Evolutionary conservation across 2,329 filamentous ascomycete genomes (phyloP).

Genomic region (Cytospora piceae): DNA sequence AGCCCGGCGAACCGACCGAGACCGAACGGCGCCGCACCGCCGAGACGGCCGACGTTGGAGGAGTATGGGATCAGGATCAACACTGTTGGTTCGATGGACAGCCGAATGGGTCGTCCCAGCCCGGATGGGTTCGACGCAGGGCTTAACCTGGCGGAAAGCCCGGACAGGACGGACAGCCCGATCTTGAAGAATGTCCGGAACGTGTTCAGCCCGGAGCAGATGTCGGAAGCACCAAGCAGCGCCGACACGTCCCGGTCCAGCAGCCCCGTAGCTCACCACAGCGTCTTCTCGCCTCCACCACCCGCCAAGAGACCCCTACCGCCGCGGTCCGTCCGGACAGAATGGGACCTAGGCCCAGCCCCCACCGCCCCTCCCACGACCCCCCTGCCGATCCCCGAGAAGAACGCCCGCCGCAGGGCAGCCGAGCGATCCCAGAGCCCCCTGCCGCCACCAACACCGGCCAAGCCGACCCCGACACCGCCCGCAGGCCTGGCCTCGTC

Average conservation of each 20-base stretch:
- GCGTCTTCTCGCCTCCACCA: slow-evolving; percentile 30
- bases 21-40: slow-evolving; percentile 5
- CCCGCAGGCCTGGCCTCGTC: slow-evolving; percentile 27
- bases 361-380: slow-evolving; percentile 24
- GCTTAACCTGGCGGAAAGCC: slow-evolving; percentile 11
- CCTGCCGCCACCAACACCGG: neutral
- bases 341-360: slow-evolving; percentile 26
- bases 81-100: slow-evolving; percentile 8
- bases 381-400: slow-evolving; percentile 26
- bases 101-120: slow-evolving; percentile 6
- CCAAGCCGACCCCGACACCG: neutral
- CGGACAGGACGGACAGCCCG: slow-evolving; percentile 22
- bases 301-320: neutral
- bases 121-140: slow-evolving; percentile 19
- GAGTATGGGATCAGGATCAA: slow-evolving; percentile 16
- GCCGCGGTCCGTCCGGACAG: neutral
- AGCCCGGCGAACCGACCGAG: slow-evolving; percentile 6
- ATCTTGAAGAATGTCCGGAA: slow-evolving; percentile 13
- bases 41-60: slow-evolving; percentile 16
- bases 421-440: too few relatives aligned
- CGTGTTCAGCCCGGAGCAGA: slow-evolving; percentile 3
- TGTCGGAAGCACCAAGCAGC: slow-evolving; percentile 15
- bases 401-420: slow-evolving; percentile 11
- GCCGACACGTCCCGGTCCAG: slow-evolving; percentile 16
- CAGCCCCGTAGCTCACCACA: slow-evolving; percentile 20